These are phyloP conservation scores for Chlamydomonas applanata DNA, from an alignment of 139 green algal genomes.

Conservation along the genomic window DNA sequence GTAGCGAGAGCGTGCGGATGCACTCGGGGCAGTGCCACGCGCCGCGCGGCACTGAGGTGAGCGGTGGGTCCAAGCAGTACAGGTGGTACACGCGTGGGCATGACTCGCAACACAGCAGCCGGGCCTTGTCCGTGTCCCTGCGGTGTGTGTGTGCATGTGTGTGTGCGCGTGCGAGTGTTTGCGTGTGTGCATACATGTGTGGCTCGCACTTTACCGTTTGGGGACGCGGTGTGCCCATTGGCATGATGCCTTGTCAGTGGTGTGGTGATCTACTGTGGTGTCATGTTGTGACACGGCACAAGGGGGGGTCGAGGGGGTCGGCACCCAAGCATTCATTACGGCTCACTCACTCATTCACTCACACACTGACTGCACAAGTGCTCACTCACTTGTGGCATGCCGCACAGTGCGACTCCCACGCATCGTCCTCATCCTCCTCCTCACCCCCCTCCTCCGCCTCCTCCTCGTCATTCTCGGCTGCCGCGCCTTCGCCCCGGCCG, in stretches of 20 bases:
- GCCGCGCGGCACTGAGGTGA: conserved; percentile 44
- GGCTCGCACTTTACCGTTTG: no score
- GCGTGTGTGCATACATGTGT: no score
- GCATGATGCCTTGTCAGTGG: not conserved
- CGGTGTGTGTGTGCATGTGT: not conserved
- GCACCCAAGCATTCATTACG: no score
- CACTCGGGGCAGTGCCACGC: conserved; percentile 66
- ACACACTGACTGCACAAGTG: not conserved
- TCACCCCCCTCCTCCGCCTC: not conserved
- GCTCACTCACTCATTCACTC: no score
- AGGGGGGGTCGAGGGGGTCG: no score
- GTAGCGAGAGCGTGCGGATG: not conserved
- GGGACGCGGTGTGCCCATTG: no score
- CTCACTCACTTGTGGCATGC: conserved; percentile 1
- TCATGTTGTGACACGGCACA: no score
- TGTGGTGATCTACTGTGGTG: no score
- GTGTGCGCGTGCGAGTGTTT: no score
- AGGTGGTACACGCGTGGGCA: conserved; percentile 62
- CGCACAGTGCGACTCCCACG: conserved; percentile 11
- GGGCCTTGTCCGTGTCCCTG: conserved; percentile 33
- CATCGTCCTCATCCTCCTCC: conserved; percentile 10
- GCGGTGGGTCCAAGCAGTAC: conserved; percentile 60
- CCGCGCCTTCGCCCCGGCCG: not conserved
- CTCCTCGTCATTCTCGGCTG: not conserved
- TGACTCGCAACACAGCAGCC: conserved; percentile 65